These are phyloP conservation scores for Trichosporon inkin DNA, from an alignment of 1,284 basidiomycete species.

Conservation along the genomic window DNA sequence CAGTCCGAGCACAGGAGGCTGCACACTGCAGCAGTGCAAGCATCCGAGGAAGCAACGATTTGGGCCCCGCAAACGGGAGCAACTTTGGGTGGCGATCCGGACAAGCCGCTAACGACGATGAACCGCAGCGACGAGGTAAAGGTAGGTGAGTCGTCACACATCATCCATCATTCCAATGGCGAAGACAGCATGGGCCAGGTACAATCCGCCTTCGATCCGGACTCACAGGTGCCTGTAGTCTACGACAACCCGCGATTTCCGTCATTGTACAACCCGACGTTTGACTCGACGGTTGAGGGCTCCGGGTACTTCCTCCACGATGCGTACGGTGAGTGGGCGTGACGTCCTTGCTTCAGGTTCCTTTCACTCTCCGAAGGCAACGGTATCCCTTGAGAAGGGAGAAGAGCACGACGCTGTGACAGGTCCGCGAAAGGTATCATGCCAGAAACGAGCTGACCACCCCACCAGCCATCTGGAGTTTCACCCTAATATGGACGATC, in stretches of 20 bases:
- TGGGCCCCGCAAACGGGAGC: too few species aligned
- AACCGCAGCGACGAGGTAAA: background rate
- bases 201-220: slow-evolving; percentile 33
- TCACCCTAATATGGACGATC: slow-evolving; percentile 79
- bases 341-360: background rate
- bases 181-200: slow-evolving; percentile 32
- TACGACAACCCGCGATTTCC: slow-evolving; percentile 52
- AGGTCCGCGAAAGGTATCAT: too few species aligned
- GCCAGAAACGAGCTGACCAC: slow-evolving; percentile 9
- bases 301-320: slow-evolving; percentile 49
- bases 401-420: too few species aligned
- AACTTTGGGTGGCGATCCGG: too few species aligned
- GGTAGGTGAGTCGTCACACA: background rate
- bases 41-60: too few species aligned
- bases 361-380: too few species aligned
- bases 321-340: slow-evolving; percentile 40
- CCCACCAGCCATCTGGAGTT: slow-evolving; percentile 66
- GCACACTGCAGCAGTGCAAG: too few species aligned
- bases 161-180: background rate
- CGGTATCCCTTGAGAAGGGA: too few species aligned
- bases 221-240: slow-evolving; percentile 30
- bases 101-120: too few species aligned
- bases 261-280: slow-evolving; percentile 54
- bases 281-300: slow-evolving; percentile 40
- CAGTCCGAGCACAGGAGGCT: too few species aligned